Percentiles rank a stretch among this genome's conserved stretches.
These are phyloP conservation scores for Macrophomina pseudophaseolina DNA, from an alignment of 2,329 filamentous ascomycete genomes.

Conservation along the genomic window DNA sequence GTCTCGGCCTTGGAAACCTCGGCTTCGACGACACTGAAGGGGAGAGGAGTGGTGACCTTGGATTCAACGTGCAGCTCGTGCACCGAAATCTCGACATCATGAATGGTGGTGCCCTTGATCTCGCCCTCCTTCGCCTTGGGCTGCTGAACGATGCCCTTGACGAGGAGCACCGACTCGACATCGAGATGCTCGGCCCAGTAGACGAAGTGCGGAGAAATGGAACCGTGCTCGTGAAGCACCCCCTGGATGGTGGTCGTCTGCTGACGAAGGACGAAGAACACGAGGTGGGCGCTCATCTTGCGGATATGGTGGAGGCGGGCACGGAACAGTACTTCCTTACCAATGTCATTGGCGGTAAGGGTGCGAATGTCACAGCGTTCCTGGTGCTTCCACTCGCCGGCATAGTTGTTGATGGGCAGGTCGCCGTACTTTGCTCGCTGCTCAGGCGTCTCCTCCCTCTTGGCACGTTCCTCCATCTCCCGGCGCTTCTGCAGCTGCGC, in stretches of 20 bases:
- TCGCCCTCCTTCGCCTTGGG: slow-evolving; percentile 69
- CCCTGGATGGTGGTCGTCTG: slow-evolving; percentile 84
- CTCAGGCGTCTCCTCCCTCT: slow-evolving; percentile 61
- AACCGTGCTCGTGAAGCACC: slow-evolving; percentile 69
- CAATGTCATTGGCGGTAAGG: slow-evolving; percentile 59
- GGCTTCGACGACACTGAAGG: slow-evolving; percentile 73
- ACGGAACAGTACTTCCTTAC: slow-evolving; percentile 68
- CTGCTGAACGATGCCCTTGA: slow-evolving; percentile 74
- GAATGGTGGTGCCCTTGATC: slow-evolving; percentile 75
- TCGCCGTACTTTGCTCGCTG: slow-evolving; percentile 65
- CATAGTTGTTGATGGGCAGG: slow-evolving; percentile 63
- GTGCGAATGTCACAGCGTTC: slow-evolving; percentile 56
- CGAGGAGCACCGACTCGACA: slow-evolving; percentile 76
- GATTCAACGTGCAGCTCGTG: slow-evolving; percentile 68
- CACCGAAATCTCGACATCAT: slow-evolving; percentile 77
- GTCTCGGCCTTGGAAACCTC: slow-evolving; percentile 63
- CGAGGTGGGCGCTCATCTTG: slow-evolving; percentile 79
- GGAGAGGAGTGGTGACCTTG: slow-evolving; percentile 64
- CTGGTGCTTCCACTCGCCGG: slow-evolving; percentile 56
- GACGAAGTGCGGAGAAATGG: slow-evolving; percentile 75
- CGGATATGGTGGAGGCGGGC: slow-evolving; percentile 79
- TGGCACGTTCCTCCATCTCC: slow-evolving; percentile 55
- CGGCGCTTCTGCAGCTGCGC: slow-evolving; percentile 54
- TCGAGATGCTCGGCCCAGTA: slow-evolving; percentile 86
- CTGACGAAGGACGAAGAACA: slow-evolving; percentile 86